Conservation (phyloP, 2,329 filamentous ascomycete species). For the Nannizziopsis arthrosporioides region DNA sequence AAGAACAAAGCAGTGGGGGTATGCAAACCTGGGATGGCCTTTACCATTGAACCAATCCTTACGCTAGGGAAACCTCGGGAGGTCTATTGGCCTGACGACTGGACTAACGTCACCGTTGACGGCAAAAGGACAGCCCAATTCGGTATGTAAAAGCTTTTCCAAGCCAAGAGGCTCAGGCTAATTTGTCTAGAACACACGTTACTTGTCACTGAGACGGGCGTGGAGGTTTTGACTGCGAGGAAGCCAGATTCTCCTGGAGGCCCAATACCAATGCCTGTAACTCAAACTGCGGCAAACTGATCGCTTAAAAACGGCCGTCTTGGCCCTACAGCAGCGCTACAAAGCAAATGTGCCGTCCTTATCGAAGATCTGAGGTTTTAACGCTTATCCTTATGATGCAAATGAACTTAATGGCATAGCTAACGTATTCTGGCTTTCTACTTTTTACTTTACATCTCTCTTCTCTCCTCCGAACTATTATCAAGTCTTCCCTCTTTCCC, state of each 20-base stretch:
- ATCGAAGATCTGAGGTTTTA: too few relatives aligned
- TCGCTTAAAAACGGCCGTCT: too few relatives aligned
- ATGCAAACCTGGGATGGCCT: constrained; percentile 87
- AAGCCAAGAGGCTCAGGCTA: constrained; percentile 8
- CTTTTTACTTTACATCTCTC: too few relatives aligned
- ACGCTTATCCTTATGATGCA: too few relatives aligned
- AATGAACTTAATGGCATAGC: too few relatives aligned
- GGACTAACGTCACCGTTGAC: constrained; percentile 82
- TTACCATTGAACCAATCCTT: constrained; percentile 95
- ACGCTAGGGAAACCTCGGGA: constrained; percentile 72
- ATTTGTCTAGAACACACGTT: constrained; percentile 53
- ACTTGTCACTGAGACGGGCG: constrained; percentile 65
- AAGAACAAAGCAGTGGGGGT: constrained; percentile 89
- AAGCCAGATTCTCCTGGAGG: constrained; percentile 58
- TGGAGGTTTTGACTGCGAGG: constrained; percentile 63
- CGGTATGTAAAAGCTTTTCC: constrained; percentile 22
- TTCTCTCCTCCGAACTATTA: too few relatives aligned
- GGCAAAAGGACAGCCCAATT: constrained; percentile 86
- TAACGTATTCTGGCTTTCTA: too few relatives aligned
- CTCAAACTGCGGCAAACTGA: background rate
- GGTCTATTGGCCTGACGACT: constrained; percentile 90
- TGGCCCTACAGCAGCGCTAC: too few relatives aligned
- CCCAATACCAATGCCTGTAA: constrained; percentile 44
- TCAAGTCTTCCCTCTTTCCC: too few relatives aligned
- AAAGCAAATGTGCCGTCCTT: too few relatives aligned